Evolutionary conservation across 1,284 basidiomycete genomes (phyloP).

Genomic region (Ganoderma lucidum): DNA sequence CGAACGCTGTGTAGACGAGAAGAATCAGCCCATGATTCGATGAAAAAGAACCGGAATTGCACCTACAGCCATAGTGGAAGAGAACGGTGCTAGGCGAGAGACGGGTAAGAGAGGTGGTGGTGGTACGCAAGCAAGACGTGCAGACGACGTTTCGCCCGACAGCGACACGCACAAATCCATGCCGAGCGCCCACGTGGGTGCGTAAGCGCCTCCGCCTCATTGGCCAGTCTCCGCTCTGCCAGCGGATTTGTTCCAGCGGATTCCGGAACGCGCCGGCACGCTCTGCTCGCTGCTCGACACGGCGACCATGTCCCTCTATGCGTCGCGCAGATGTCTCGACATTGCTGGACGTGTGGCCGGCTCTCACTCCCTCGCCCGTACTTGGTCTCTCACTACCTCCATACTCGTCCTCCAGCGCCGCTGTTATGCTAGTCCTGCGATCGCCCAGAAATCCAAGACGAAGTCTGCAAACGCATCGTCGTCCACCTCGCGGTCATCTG

Average conservation of each 20-base stretch:
- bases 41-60: background rate
- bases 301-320: slow-evolving; percentile 25
- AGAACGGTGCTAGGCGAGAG: slow-evolving; percentile 11
- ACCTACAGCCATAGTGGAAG: slow-evolving; percentile 67
- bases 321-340: slow-evolving; percentile 31
- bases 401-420: slow-evolving; percentile 25
- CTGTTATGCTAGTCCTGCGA: slow-evolving; percentile 22
- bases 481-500: slow-evolving; percentile 19
- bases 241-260: slow-evolving; percentile 11
- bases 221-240: slow-evolving; percentile 5
- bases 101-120: slow-evolving; percentile 35
- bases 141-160: slow-evolving; percentile 30
- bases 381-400: slow-evolving; percentile 23
- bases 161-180: slow-evolving; percentile 35
- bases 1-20: slow-evolving; percentile 52
- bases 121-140: slow-evolving; percentile 34
- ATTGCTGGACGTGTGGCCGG: slow-evolving; percentile 24
- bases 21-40: background rate
- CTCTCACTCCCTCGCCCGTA: slow-evolving; percentile 22
- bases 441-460: slow-evolving; percentile 26
- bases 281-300: slow-evolving; percentile 25
- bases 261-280: slow-evolving; percentile 19
- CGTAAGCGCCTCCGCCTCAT: slow-evolving; percentile 18
- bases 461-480: slow-evolving; percentile 14
- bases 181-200: slow-evolving; percentile 37